Conservation (phyloP, 139 green algal genomes). For the Coelastrella sp. region DNA sequence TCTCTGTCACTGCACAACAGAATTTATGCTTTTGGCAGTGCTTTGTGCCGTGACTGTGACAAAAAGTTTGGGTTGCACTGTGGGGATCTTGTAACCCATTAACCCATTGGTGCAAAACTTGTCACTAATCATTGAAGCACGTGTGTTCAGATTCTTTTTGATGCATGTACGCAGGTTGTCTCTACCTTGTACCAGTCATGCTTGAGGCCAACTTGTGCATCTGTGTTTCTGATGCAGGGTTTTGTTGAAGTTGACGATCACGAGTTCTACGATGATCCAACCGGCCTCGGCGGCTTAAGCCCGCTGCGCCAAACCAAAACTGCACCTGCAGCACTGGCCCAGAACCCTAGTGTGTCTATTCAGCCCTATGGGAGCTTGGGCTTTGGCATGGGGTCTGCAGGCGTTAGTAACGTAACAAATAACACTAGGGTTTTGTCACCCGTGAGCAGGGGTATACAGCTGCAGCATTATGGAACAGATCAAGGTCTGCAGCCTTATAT, state of each 20-base stretch:
- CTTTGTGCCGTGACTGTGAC: too few species aligned
- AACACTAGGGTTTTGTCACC: not conserved
- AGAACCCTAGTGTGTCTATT: not conserved
- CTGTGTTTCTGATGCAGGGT: too few species aligned
- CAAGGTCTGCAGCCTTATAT: constrained; percentile 18
- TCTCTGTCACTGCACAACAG: too few species aligned
- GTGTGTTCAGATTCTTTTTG: too few species aligned
- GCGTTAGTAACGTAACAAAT: not conserved
- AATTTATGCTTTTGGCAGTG: too few species aligned
- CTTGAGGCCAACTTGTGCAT: not conserved
- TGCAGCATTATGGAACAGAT: not conserved
- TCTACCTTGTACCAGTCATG: too few species aligned
- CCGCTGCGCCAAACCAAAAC: not conserved
- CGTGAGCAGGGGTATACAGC: not conserved
- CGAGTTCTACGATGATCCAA: constrained; percentile 34
- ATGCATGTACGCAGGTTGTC: too few species aligned
- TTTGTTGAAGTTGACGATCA: constrained; percentile 16
- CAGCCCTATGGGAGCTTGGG: constrained; percentile 6
- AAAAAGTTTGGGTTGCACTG: too few species aligned
- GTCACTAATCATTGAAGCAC: too few species aligned
- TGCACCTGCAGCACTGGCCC: not conserved
- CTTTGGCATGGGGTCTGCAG: constrained; percentile 23
- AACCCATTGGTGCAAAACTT: too few species aligned
- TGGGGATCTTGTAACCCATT: too few species aligned
- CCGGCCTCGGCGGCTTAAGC: not conserved